Percentiles rank a stretch among this genome's conserved stretches.
Evolutionary conservation across 176 grass and related monocot genomes (phyloP).

Genomic region (Tillandsia fasciculata): DNA sequence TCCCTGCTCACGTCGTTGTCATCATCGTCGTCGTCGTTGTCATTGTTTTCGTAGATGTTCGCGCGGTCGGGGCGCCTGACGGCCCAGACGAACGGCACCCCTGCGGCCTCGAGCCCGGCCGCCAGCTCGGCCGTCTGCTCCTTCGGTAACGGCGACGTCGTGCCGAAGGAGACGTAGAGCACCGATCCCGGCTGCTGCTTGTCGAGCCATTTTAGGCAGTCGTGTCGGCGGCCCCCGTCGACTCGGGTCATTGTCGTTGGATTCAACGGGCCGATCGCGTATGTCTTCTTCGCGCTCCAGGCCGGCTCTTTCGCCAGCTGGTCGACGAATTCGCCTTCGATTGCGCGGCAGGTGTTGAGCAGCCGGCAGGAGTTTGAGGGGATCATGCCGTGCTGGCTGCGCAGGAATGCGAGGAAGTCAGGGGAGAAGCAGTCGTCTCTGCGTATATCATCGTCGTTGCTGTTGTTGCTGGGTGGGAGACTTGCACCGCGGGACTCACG

Average conservation of each 20-base stretch:
- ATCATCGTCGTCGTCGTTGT: neutral
- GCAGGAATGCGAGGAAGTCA: slow-evolving; percentile 10
- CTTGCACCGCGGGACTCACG: slow-evolving; percentile 1
- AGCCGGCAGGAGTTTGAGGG: neutral
- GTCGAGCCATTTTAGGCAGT: slow-evolving; percentile 61
- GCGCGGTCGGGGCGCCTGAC: slow-evolving; percentile 43
- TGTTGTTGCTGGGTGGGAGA: neutral
- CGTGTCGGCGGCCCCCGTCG: slow-evolving; percentile 4
- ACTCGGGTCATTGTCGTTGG: slow-evolving; percentile 13
- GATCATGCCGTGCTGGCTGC: slow-evolving; percentile 9
- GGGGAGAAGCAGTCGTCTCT: slow-evolving; percentile 11
- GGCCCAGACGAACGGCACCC: slow-evolving; percentile 55
- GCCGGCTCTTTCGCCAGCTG: slow-evolving; percentile 8
- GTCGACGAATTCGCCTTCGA: slow-evolving; percentile 37
- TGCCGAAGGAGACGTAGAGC: slow-evolving; percentile 64
- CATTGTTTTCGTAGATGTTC: neutral
- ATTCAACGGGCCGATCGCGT: slow-evolving; percentile 52
- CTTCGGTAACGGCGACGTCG: slow-evolving; percentile 26
- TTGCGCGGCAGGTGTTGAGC: slow-evolving; percentile 12
- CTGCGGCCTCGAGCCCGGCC: slow-evolving; percentile 28
- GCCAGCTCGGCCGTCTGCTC: slow-evolving; percentile 43
- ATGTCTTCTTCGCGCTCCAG: slow-evolving; percentile 30
- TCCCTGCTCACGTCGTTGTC: slow-evolving; percentile 8
- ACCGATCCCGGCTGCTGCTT: slow-evolving; percentile 42
- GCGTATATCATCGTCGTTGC: neutral